These are phyloP conservation scores for Blastobotrys capitulatus DNA, from an alignment of 1,139 yeast species.

Conservation along the genomic window DNA sequence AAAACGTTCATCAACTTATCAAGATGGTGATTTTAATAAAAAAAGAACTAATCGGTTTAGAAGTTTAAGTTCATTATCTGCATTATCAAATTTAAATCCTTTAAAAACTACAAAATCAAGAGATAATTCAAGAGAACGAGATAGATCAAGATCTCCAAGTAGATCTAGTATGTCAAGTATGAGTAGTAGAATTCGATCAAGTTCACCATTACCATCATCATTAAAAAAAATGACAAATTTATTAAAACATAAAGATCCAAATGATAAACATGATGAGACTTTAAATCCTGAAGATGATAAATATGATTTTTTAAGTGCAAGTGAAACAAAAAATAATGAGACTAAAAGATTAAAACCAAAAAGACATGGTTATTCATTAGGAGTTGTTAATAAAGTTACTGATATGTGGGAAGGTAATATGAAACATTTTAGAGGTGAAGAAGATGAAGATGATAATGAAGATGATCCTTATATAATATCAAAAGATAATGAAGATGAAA, in stretches of 20 bases:
- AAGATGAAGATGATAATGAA: slow-evolving; percentile 14
- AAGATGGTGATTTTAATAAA: not conserved
- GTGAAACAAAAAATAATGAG: not conserved
- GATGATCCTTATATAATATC: slow-evolving; percentile 40
- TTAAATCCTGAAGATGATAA: slow-evolving; percentile 4
- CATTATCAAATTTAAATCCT: slow-evolving; percentile 1
- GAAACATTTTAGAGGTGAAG: slow-evolving; percentile 48
- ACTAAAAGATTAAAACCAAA: not conserved
- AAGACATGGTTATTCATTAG: slow-evolving; percentile 13
- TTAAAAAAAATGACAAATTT: slow-evolving; percentile 1
- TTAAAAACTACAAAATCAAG: not conserved
- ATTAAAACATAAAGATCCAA: not conserved
- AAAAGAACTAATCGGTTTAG: not conserved
- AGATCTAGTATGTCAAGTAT: not conserved
- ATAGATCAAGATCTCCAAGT: not conserved
- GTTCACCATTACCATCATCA: not conserved
- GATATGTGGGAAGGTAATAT: slow-evolving; percentile 62
- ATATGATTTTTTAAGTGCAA: slow-evolving; percentile 12
- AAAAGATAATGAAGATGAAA: slow-evolving; percentile 39
- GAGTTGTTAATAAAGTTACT: slow-evolving; percentile 37
- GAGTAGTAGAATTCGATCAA: not conserved
- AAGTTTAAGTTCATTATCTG: not conserved
- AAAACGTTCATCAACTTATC: too few species aligned
- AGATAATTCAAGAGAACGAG: not conserved
- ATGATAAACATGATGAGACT: not conserved